Base-by-base conservation (phyloP, 176 grass and related monocot genomes). In the Avena insularis region DNA sequence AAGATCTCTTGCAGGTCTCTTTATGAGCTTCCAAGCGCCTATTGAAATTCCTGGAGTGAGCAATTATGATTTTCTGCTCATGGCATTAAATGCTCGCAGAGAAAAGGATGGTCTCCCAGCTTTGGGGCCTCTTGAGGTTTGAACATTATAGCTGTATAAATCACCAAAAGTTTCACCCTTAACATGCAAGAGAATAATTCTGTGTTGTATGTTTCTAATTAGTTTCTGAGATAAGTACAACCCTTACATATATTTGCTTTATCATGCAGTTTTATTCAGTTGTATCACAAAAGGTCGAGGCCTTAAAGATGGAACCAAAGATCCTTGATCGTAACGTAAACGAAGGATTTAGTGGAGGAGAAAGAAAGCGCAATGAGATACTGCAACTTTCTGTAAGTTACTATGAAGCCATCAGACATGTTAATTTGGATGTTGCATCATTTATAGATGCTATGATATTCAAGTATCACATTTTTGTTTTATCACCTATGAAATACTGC, bases 291-390 rank as follows among this genome's bases (percentile, higher is more conserved):
- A 96, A 94, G 90, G 50, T 94, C 75, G 83, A 86, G 82, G 79
- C 90, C 58, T 63, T 95, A 78, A 96, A 94, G 80, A 96, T 98
- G 96, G 89, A 98, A 20, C 87, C 76, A 36, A 89, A 82, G 40
- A 94, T 98, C 55, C 92, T 98, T 51, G 90, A 98, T 67, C 93
- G 96, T 78, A 95, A 95, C 88, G 96, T 98, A 54, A 98, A 98
- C 72, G 96, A 98, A 94, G 92, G 93, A 61, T 98, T 98, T 77
- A 95, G 93, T 71, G 96, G 96, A 61, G 96, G 96, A 58, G 96
- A 98, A 90, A 98, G 90, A 89, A 98, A 98, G 83, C 90, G 90
- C 60, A 98, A 98, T 74, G 93, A 98, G 82, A 98, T 98, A 87
- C 83, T 98, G 79, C 96, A 98, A 90, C 93, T 98, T 85, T 94